These are phyloP conservation scores for Colletotrichum navitas DNA, from an alignment of 2,329 filamentous ascomycete genomes.

Conservation along the genomic window DNA sequence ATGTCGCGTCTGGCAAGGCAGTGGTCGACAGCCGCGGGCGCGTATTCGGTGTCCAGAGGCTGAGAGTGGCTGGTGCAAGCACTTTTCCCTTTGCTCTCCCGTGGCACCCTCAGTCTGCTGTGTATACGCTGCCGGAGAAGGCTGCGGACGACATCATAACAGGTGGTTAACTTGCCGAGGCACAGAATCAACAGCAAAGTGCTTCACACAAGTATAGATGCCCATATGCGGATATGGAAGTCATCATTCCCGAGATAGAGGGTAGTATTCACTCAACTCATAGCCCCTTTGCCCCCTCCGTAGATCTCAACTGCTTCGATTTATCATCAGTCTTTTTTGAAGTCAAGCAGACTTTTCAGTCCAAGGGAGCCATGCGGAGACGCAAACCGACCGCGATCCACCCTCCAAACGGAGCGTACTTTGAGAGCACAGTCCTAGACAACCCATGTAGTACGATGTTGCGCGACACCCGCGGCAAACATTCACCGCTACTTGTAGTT, in stretches of 20 bases:
- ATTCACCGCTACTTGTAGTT: not conserved
- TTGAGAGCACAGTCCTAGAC: not conserved
- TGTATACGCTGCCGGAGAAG: conserved; percentile 46
- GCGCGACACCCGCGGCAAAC: not conserved
- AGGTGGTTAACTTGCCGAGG: conserved; percentile 52
- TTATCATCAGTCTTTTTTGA: not conserved
- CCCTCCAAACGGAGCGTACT: not conserved
- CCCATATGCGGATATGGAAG: not conserved
- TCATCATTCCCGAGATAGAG: not conserved
- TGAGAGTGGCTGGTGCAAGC: conserved; percentile 46
- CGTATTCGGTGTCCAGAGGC: conserved; percentile 42
- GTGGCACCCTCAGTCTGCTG: conserved; percentile 45
- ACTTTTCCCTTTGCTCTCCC: conserved; percentile 46
- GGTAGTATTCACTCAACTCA: not conserved
- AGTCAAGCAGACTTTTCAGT: not conserved
- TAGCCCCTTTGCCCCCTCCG: not conserved
- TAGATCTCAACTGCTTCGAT: not conserved
- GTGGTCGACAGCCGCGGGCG: conserved; percentile 60
- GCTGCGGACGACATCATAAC: conserved; percentile 46
- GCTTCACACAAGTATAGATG: too few relatives aligned
- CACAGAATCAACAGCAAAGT: not conserved
- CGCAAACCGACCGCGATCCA: not conserved
- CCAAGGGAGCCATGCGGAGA: not conserved
- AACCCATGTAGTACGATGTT: not conserved
- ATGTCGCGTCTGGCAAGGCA: conserved; percentile 58